phyloP scores from a whole-genome alignment of 306 rosid genomes.

The Dalbergia cultrata region DNA sequence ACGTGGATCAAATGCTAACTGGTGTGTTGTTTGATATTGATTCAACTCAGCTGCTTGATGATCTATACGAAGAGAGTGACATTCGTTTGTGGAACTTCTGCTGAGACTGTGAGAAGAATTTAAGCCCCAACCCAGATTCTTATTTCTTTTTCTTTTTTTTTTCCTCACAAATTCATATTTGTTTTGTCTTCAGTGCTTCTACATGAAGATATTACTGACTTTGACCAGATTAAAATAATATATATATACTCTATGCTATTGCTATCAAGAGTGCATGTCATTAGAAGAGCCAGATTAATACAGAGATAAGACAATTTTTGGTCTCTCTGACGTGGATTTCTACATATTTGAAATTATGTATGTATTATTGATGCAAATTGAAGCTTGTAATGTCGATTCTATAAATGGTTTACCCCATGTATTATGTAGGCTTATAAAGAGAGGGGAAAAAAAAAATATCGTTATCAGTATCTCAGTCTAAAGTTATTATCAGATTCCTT shows the following conservation, averaged over 20 bases:
- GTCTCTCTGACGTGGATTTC: constrained; percentile 62
- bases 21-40: constrained; percentile 76
- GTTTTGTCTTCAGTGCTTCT: constrained; percentile 47
- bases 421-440: constrained; percentile 34
- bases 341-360: constrained; percentile 41
- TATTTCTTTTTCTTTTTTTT: neutral
- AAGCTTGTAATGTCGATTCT: constrained; percentile 45
- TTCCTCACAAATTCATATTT: constrained; percentile 57
- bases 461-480: too few species aligned
- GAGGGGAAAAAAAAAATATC: neutral
- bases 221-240: constrained; percentile 49
- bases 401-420: constrained; percentile 30
- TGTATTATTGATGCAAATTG: constrained; percentile 44
- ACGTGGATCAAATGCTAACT: constrained; percentile 72
- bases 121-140: constrained; percentile 17
- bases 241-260: constrained; percentile 33
- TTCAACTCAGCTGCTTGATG: constrained; percentile 62
- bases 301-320: constrained; percentile 64
- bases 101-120: constrained; percentile 52
- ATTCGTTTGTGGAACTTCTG: constrained; percentile 91
- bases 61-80: constrained; percentile 79
- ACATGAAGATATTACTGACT: constrained; percentile 61
- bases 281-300: constrained; percentile 37
- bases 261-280: neutral
- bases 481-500: constrained; percentile 21